phyloP scores from a whole-genome alignment of 495 filamentous ascomycete genomes.

The Penicillium riverlandense region DNA sequence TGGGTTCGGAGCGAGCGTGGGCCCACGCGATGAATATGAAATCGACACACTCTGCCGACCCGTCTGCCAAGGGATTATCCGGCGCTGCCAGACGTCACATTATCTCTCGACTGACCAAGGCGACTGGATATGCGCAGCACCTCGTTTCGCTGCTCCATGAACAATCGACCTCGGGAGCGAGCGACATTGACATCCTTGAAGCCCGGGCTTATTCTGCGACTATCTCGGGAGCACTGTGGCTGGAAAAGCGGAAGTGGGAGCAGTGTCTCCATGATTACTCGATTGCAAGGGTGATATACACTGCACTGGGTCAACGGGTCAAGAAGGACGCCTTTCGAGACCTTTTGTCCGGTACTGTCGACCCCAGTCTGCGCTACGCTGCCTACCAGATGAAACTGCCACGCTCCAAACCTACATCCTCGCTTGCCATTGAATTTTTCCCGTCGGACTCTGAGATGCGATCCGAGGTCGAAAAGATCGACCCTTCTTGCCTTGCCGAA shows the following conservation, averaged over 20 bases:
- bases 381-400: slow-evolving; percentile 86
- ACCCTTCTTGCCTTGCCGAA: slow-evolving; percentile 59
- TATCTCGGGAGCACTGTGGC: slow-evolving; percentile 63
- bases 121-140: slow-evolving; percentile 57
- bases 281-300: slow-evolving; percentile 75
- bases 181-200: slow-evolving; percentile 69
- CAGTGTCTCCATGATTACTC: slow-evolving; percentile 68
- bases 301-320: slow-evolving; percentile 54
- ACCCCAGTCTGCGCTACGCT: slow-evolving; percentile 89
- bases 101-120: slow-evolving; percentile 78
- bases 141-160: slow-evolving; percentile 60
- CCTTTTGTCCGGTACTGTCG: slow-evolving; percentile 73
- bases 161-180: slow-evolving; percentile 51
- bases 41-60: slow-evolving; percentile 68
- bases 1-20: slow-evolving; percentile 89
- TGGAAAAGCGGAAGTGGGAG: slow-evolving; percentile 87
- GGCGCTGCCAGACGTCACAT: slow-evolving; percentile 78
- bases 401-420: slow-evolving; percentile 69
- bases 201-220: slow-evolving; percentile 75
- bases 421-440: slow-evolving; percentile 71
- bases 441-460: slow-evolving; percentile 56
- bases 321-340: slow-evolving; percentile 77
- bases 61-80: slow-evolving; percentile 61
- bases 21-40: slow-evolving; percentile 96
- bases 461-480: slow-evolving; percentile 60